Base-by-base conservation (phyloP, 805 yeast species). In the Pachysolen tannophilus region DNA sequence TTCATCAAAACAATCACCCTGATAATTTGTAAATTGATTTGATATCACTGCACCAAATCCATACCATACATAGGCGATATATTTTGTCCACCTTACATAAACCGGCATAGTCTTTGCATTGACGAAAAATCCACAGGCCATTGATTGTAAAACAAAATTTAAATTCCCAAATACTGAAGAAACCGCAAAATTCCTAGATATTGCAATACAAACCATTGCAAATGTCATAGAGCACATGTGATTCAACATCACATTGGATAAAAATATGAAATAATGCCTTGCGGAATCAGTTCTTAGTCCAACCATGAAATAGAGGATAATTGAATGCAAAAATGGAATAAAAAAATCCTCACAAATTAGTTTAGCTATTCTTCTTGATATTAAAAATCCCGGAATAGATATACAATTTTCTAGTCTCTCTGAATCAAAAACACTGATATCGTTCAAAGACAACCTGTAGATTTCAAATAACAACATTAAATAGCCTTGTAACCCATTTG, bases 41-140 rank as follows among this genome's bases (percentile, higher is more conserved):
- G 87, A 67, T 27, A 69, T 47, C 38, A 78, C 48, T 2, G 77
- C 78, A 3, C 92, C 92, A 55, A 81, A 82, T 0, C 78, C 78
- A 49, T 81, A 85, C 84, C 88, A 86, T 34, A 80, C 65, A 50
- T 72, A 82, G 0, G 90, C 78, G 38, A 78, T 60, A 54, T 82
- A 85, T 50, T 80, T 82, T 5, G 79, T 69, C 95, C 95, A 85
- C 24, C 85, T 65, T 7, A 85, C 94, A 48, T 86, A 86, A 1
- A 82, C 94, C 0, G 94, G 94, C 76, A 84, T 68, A 1, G 73
- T 66, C 6, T 65, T 61, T 1, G 87, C 74, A 52, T 84, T 83
- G 16, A 79, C 82, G 49, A 81, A 84, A 55, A 74, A 82, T 1
- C 95, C 95, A 53, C 85, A 78, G 0, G 85, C 84, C 67, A 82